A percentile compares a stretch with the other conserved stretches of the same genome.
Evolutionary conservation across 345 rosid genomes (phyloP).

Genomic region (Citrus medica): DNA sequence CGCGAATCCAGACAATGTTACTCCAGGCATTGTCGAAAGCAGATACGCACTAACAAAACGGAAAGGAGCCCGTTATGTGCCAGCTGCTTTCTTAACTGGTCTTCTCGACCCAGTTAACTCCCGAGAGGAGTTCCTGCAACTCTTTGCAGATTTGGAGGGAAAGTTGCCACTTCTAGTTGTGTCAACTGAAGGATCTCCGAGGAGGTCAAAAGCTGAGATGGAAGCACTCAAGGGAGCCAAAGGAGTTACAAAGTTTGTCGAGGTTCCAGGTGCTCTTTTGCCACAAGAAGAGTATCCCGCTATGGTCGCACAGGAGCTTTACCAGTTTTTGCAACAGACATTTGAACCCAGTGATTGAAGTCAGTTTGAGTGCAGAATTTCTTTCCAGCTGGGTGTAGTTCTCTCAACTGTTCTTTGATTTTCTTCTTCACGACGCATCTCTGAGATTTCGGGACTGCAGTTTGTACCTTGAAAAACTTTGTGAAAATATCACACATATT

Average conservation of each 20-base stretch:
- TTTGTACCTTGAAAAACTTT: neutral
- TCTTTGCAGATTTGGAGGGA: conserved; percentile 65
- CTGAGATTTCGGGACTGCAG: neutral
- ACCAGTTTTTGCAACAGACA: conserved; percentile 55
- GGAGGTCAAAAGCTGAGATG: conserved; percentile 93
- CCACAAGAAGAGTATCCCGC: conserved; percentile 91
- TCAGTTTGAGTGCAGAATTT: neutral
- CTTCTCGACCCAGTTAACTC: conserved; percentile 78
- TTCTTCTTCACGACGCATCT: neutral
- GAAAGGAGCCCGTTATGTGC: conserved; percentile 81
- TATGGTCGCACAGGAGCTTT: conserved; percentile 61
- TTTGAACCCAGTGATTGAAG: conserved; percentile 28
- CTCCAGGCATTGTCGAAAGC: conserved; percentile 47
- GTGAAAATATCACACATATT: neutral
- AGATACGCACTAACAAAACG: conserved; percentile 64
- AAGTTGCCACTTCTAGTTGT: conserved; percentile 56
- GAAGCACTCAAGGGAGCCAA: conserved; percentile 64
- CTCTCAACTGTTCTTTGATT: neutral
- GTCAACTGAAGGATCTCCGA: conserved; percentile 68
- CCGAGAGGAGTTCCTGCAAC: conserved; percentile 63
- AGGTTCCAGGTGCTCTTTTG: conserved; percentile 79
- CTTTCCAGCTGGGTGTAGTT: neutral
- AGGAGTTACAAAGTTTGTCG: conserved; percentile 73
- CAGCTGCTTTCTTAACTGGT: conserved; percentile 91
- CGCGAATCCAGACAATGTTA: conserved; percentile 76